Conservation (phyloP, 257 asterid species). For the Primulina huaijiensis region DNA sequence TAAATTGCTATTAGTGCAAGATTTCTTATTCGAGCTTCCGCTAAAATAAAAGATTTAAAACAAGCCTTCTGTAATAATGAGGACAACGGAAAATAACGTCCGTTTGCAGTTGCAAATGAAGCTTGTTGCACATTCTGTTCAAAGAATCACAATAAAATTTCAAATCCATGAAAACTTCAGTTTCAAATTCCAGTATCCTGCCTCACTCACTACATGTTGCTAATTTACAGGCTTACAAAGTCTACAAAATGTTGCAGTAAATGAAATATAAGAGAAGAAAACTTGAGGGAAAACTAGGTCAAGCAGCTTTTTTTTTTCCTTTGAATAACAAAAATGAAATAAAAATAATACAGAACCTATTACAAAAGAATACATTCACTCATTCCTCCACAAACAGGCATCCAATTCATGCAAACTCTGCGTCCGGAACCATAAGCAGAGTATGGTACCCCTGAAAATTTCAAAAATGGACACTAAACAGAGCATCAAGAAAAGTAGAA, state of each 20-base stretch:
- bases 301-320: no score
- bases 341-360: not conserved
- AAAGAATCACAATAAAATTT: not conserved
- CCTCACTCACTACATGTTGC: not conserved
- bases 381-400: not conserved
- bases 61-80: not conserved
- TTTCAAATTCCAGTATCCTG: not conserved
- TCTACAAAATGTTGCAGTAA: not conserved
- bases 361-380: not conserved
- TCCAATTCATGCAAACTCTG: not conserved
- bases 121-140: not conserved
- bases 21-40: conserved; percentile 31
- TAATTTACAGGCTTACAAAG: not conserved
- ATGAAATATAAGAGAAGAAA: no score
- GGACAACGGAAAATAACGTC: not conserved
- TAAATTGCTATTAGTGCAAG: conserved; percentile 33
- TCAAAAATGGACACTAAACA: not conserved
- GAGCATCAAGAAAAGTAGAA: not conserved
- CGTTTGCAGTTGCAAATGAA: not conserved
- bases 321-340: not conserved
- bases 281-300: not conserved
- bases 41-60: conserved; percentile 1
- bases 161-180: not conserved
- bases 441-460: not conserved
- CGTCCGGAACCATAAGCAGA: not conserved